Percentiles rank a stretch among this genome's conserved stretches.
These are phyloP conservation scores for Buxus sempervirens DNA, from an alignment of 164 flowering plant genomes.

Conservation along the genomic window DNA sequence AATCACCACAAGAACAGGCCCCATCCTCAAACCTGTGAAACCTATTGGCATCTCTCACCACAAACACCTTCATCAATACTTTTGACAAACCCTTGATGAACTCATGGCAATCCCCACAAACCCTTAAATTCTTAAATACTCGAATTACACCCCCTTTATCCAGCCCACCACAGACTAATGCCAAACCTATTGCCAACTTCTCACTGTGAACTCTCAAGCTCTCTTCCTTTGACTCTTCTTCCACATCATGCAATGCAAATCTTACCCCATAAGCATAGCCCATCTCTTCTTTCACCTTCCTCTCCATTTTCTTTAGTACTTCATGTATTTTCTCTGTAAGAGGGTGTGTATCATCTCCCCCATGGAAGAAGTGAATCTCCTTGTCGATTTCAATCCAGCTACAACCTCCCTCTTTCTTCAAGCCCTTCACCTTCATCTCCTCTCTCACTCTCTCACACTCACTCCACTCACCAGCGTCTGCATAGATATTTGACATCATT, in stretches of 20 bases:
- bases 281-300: slow-evolving; percentile 53
- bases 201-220: slow-evolving; percentile 74
- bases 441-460: slow-evolving; percentile 53
- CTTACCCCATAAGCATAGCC: slow-evolving; percentile 44
- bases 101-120: slow-evolving; percentile 80
- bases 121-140: slow-evolving; percentile 69
- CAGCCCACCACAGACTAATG: slow-evolving; percentile 37
- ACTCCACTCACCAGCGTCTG: slow-evolving; percentile 61
- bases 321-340: slow-evolving; percentile 35
- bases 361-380: slow-evolving; percentile 58
- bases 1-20: slow-evolving; percentile 62
- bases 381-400: slow-evolving; percentile 82
- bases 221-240: slow-evolving; percentile 68
- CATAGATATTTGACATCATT: slow-evolving; percentile 67
- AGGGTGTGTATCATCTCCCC: slow-evolving; percentile 67
- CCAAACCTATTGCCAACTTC: slow-evolving; percentile 74
- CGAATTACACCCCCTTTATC: slow-evolving; percentile 37
- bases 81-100: slow-evolving; percentile 66
- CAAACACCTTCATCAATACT: slow-evolving; percentile 41
- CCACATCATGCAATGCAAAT: slow-evolving; percentile 62
- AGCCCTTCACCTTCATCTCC: slow-evolving; percentile 45
- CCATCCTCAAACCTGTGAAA: slow-evolving; percentile 72
- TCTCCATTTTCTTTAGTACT: slow-evolving; percentile 51
- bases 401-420: slow-evolving; percentile 68
- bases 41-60: slow-evolving; percentile 74